Conservation (phyloP, 2,329 filamentous ascomycete species). For the Fusarium cicatricum region DNA sequence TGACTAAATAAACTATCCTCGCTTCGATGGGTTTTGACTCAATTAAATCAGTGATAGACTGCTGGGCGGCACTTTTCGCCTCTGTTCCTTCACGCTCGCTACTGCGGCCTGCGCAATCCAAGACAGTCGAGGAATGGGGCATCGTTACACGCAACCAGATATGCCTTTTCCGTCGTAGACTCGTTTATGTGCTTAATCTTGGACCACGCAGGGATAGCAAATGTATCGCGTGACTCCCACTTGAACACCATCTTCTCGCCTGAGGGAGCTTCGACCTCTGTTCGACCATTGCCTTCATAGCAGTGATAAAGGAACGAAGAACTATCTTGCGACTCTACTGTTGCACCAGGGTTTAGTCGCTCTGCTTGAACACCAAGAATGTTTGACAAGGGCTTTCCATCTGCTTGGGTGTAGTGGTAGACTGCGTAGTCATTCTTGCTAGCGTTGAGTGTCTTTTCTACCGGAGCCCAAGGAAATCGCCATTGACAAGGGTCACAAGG, state of each 20-base stretch:
- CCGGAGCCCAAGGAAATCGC: conserved; percentile 54
- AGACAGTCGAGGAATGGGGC: conserved; percentile 44
- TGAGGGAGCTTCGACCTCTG: conserved; percentile 47
- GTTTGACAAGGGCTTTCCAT: conserved; percentile 49
- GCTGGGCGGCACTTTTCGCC: too few relatives aligned
- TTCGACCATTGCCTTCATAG: conserved; percentile 55
- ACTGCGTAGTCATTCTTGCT: conserved; percentile 40
- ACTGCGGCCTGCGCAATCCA: not conserved
- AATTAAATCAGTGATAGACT: too few relatives aligned
- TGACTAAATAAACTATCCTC: too few relatives aligned
- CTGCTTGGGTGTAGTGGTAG: conserved; percentile 48
- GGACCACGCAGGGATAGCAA: conserved; percentile 62
- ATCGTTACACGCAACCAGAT: conserved; percentile 48
- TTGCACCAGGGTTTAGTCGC: conserved; percentile 50
- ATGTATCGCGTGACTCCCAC: conserved; percentile 61
- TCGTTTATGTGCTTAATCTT: conserved; percentile 55
- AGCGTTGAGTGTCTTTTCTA: conserved; percentile 51
- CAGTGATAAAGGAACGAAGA: conserved; percentile 63
- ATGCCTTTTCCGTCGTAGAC: conserved; percentile 39
- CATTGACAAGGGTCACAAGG: conserved; percentile 50
- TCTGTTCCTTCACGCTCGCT: too few relatives aligned
- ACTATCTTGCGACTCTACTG: conserved; percentile 53
- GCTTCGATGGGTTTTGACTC: too few relatives aligned
- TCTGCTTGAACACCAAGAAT: conserved; percentile 60
- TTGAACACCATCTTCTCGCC: conserved; percentile 46